A percentile compares a stretch with the other conserved stretches of the same genome.
Conservation (phyloP, 2,329 filamentous ascomycete genomes). For the Fusarium nanum region DNA sequence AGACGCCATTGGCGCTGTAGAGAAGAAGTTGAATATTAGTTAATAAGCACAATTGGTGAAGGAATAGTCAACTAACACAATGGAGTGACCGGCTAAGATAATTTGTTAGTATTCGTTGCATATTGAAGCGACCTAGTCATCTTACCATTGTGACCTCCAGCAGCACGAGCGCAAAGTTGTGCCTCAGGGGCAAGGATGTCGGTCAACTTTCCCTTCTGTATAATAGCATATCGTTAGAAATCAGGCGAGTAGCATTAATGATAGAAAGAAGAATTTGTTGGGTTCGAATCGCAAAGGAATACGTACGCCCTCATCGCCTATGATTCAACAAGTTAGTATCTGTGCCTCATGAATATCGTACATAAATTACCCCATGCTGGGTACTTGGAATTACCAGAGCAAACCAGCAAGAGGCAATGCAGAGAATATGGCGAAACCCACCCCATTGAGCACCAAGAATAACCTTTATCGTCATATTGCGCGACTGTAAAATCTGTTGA, state of each 20-base stretch:
- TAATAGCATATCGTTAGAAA: constrained; percentile 1
- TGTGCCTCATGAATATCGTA: not conserved
- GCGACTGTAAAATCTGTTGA: constrained; percentile 13
- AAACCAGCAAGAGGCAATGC: not conserved
- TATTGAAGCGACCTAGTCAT: not conserved
- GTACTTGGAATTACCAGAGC: not conserved
- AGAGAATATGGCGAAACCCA: not conserved
- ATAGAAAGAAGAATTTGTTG: not conserved
- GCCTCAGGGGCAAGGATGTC: constrained; percentile 25
- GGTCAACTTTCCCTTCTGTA: constrained; percentile 25
- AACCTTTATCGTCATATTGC: constrained; percentile 15
- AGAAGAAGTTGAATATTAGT: not conserved
- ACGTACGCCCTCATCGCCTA: constrained; percentile 21
- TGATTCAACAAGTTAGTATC: not conserved
- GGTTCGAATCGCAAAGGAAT: not conserved
- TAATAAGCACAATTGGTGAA: not conserved
- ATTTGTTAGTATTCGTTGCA: not conserved
- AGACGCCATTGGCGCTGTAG: constrained; percentile 15
- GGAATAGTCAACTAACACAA: constrained; percentile 19
- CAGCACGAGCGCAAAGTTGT: constrained; percentile 26
- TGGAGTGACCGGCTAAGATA: constrained; percentile 4
- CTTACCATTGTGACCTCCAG: constrained; percentile 22
- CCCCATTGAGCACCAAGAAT: constrained; percentile 22
- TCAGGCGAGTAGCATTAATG: not conserved
- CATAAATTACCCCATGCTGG: not conserved